Base-by-base conservation (phyloP, 1,139 yeast genomes). In the Candida sanyaensis region DNA sequence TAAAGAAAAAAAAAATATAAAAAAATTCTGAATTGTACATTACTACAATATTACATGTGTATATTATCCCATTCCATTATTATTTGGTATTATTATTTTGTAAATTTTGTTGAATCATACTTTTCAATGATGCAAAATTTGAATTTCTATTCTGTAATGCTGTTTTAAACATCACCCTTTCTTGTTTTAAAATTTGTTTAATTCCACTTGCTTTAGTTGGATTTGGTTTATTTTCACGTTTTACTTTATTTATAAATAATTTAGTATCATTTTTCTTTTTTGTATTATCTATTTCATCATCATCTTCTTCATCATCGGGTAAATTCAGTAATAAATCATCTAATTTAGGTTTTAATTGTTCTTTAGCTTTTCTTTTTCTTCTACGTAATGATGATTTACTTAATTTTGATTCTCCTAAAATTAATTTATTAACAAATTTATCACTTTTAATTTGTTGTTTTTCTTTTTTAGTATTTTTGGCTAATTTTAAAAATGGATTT, bases 311-410 rank as follows among this genome's bases (percentile, higher is more conserved):
- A 29, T 41, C 51, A 9, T 56, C 48, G 2, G 78, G 79, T 48
- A 87, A 69, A 36, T 79, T 80, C 36, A 69, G 69, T 47, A 83
- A 69, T 42, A 86, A 67, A 53, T 86, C 93, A 47, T 77, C 73
- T 80, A 87, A 76, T 58, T 83, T 78, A 5, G 92, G 89, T 54
- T 78, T 78, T 52, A 87, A 69, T 55, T 83, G 80, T 52, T 84
- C 86, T 58, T 77, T 79, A 43, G 76, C 73, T 60, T 81, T 83
- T 53, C 89, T 75, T 61, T 84, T 86, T 51, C 86, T 75, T 65
- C 92, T 78, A 59, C 90, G 75, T 9, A 77, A 56, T 0, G 89
- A 72, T 3, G 89, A 83, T 60, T 86, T 86, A 31, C 88, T 82
- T 32, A 86, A 73, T n/a, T 70, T 69, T 9, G 73, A 65, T 26